These are phyloP conservation scores for Kwoniella shivajii DNA, from an alignment of 1,284 basidiomycete genomes.

Conservation along the genomic window DNA sequence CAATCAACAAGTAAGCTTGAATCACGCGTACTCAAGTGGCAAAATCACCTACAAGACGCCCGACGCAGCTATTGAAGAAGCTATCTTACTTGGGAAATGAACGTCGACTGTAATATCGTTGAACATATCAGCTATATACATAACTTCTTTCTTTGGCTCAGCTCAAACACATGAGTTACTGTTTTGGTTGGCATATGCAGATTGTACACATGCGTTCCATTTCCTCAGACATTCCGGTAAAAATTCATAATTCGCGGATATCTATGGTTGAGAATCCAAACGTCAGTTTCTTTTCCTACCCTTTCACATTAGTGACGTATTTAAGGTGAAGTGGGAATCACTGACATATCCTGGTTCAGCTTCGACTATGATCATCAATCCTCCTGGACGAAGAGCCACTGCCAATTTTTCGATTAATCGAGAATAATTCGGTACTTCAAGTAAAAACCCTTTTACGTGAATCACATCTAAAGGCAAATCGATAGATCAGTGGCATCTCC, in stretches of 20 bases:
- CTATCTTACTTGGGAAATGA: constrained; percentile 24
- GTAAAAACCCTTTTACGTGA: constrained; percentile 45
- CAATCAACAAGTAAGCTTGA: not conserved
- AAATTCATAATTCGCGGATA: not conserved
- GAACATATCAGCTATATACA: too few relatives aligned
- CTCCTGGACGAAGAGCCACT: constrained; percentile 37
- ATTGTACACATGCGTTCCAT: constrained; percentile 34
- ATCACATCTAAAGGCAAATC: constrained; percentile 48
- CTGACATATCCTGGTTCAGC: constrained; percentile 42
- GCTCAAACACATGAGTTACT: constrained; percentile 27
- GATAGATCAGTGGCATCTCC: not conserved
- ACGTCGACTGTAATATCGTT: constrained; percentile 25
- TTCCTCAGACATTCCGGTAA: constrained; percentile 13
- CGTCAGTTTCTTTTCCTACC: too few relatives aligned
- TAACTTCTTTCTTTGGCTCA: not conserved
- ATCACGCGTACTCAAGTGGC: not conserved
- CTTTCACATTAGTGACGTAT: not conserved
- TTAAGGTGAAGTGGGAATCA: too few relatives aligned
- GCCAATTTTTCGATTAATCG: constrained; percentile 41
- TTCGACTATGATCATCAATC: constrained; percentile 48
- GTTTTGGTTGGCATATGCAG: constrained; percentile 25
- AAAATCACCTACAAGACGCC: constrained; percentile 41
- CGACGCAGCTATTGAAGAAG: constrained; percentile 19
- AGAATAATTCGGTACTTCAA: constrained; percentile 39
- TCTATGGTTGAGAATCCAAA: not conserved